Percentiles rank a stretch among this genome's conserved stretches.
Conservation (phyloP, 2,329 filamentous ascomycete species). For the Fusarium nygamai region DNA sequence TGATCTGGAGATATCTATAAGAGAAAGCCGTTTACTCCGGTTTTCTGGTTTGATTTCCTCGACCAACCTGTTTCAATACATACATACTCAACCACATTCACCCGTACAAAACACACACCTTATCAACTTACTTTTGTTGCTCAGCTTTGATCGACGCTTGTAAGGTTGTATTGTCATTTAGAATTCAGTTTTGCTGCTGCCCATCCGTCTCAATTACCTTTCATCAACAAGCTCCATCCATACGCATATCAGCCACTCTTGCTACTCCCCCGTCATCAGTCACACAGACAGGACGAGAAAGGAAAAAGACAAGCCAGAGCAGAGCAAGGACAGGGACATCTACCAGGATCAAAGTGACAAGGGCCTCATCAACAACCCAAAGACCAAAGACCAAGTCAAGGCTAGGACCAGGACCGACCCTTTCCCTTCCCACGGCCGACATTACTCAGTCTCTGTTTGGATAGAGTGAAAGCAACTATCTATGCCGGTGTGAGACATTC, state of each 20-base stretch:
- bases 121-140: background rate
- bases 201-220: conserved; percentile 13
- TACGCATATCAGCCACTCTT: conserved; percentile 23
- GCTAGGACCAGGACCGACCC: conserved; percentile 11
- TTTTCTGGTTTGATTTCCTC: conserved; percentile 33
- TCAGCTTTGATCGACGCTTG: conserved; percentile 10
- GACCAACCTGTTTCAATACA: conserved; percentile 8
- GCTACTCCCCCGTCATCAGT: conserved; percentile 28
- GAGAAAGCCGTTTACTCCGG: conserved; percentile 42
- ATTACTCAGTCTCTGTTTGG: conserved; percentile 20
- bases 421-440: conserved; percentile 14
- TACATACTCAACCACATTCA: background rate
- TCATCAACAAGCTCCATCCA: conserved; percentile 18
- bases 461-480: conserved; percentile 8
- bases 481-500: conserved; percentile 39
- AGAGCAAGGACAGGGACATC: conserved; percentile 27
- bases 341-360: conserved; percentile 15
- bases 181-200: conserved; percentile 1
- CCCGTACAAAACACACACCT: background rate
- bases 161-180: conserved; percentile 12
- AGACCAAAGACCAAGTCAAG: conserved; percentile 8
- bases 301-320: conserved; percentile 26
- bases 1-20: conserved; percentile 24
- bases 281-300: conserved; percentile 29
- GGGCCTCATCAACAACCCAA: conserved; percentile 13